Conservation (phyloP, 2,329 filamentous ascomycete genomes). For the Ophiostoma sp. region DNA sequence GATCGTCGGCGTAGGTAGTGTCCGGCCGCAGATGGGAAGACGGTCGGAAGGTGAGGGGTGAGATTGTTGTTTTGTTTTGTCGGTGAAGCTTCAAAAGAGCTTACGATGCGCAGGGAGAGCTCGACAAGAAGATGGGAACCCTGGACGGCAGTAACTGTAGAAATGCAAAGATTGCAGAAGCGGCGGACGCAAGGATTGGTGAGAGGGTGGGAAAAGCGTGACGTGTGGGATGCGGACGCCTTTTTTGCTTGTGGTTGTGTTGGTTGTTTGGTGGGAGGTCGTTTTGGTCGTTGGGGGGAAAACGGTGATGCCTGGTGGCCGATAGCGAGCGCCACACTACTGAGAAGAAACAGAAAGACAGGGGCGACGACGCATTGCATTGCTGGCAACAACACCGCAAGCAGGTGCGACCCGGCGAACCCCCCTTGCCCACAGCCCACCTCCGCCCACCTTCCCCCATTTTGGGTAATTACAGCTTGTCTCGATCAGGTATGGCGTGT, state of each 20-base stretch:
- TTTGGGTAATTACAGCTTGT: constrained; percentile 6
- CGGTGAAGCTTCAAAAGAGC: constrained; percentile 1
- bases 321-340: constrained; percentile 11
- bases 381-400: constrained; percentile 3
- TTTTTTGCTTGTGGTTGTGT: not conserved
- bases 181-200: not conserved
- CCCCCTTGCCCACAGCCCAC: constrained; percentile 4
- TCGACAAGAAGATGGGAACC: not conserved
- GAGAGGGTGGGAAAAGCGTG: not conserved
- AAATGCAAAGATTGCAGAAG: not conserved
- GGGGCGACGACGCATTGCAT: constrained; percentile 4
- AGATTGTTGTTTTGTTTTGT: constrained; percentile 12
- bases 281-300: constrained; percentile 7
- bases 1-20: not conserved
- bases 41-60: not conserved
- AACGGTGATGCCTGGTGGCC: constrained; percentile 25
- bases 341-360: not conserved
- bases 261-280: not conserved
- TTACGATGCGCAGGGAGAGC: not conserved
- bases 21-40: not conserved
- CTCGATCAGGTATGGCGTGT: constrained; percentile 24
- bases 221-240: not conserved
- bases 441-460: constrained; percentile 10
- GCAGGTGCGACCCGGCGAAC: constrained; percentile 6
- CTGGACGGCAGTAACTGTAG: not conserved